Conservation (phyloP, 345 rosid species). For the Passiflora organensis region DNA sequence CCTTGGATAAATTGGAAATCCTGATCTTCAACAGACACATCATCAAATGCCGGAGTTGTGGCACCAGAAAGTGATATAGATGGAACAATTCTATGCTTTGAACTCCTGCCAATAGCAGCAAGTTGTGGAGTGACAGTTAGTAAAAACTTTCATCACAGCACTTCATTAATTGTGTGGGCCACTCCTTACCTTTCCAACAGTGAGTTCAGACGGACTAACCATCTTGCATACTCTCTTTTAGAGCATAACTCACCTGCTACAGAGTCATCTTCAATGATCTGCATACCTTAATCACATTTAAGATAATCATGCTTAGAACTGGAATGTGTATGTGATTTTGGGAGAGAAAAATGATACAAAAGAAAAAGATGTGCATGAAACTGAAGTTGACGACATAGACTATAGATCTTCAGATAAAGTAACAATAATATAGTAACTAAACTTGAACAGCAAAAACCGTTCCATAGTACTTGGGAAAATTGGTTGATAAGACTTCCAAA, state of each 20-base stretch:
- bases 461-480: not conserved
- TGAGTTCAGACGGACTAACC: constrained; percentile 60
- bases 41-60: constrained; percentile 60
- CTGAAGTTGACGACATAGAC: not conserved
- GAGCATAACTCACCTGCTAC: constrained; percentile 67
- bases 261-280: constrained; percentile 68
- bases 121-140: constrained; percentile 10
- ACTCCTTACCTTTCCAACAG: constrained; percentile 61
- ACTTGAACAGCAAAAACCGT: not conserved
- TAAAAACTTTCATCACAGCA: constrained; percentile 11
- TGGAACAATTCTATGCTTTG: constrained; percentile 62
- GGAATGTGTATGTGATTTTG: constrained; percentile 7
- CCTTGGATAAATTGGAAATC: constrained; percentile 71
- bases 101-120: constrained; percentile 47
- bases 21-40: constrained; percentile 50
- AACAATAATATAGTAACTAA: not conserved
- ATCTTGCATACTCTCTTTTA: constrained; percentile 80
- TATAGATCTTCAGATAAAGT: not conserved
- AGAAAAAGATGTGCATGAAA: too few relatives aligned
- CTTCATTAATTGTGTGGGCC: not conserved
- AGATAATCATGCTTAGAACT: constrained; percentile 45
- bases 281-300: constrained; percentile 37
- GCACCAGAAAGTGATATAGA: constrained; percentile 57
- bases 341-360: not conserved
- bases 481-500: not conserved